Evolutionary conservation across 208 protist genomes (phyloP).

Genomic region (Acanthamoeba triangularis): DNA sequence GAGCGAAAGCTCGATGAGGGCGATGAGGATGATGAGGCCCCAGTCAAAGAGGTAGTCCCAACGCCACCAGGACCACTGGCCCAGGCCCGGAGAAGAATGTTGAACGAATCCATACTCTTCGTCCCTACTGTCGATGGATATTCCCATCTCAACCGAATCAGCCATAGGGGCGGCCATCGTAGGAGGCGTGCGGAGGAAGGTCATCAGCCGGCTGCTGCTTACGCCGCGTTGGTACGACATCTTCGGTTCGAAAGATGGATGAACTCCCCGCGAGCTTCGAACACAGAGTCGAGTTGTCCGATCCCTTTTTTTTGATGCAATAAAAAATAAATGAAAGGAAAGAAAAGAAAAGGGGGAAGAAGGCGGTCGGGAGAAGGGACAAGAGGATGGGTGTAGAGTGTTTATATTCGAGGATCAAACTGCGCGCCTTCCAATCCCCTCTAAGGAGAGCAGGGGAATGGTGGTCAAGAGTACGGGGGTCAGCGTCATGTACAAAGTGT

Average conservation of each 20-base stretch:
- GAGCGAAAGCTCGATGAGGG: conserved; percentile 39
- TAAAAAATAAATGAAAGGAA: no score
- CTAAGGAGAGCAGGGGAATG: neutral
- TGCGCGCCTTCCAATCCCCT: conserved; percentile 46
- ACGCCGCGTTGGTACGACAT: neutral
- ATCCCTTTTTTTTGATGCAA: no score
- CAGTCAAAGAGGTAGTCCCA: conserved; percentile 72
- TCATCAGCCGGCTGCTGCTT: neutral
- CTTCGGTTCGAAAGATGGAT: neutral
- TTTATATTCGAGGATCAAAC: conserved; percentile 49
- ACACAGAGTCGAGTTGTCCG: no score
- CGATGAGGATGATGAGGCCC: conserved; percentile 42
- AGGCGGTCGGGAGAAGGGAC: no score
- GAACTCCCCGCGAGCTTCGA: no score
- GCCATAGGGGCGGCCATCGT: neutral
- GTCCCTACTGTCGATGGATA: neutral
- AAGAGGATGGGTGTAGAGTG: neutral
- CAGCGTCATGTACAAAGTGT: conserved; percentile 28
- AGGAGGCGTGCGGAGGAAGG: neutral
- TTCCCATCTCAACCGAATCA: conserved; percentile 14
- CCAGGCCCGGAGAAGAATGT: neutral
- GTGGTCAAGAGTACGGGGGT: conserved; percentile 52
- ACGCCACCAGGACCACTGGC: conserved; percentile 70
- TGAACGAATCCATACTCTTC: conserved; percentile 3
- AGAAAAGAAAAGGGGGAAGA: neutral